A percentile compares a stretch with the other conserved stretches of the same genome.
phyloP scores from a whole-genome alignment of 2,329 filamentous ascomycete species.

The Ophiostoma sp. region DNA sequence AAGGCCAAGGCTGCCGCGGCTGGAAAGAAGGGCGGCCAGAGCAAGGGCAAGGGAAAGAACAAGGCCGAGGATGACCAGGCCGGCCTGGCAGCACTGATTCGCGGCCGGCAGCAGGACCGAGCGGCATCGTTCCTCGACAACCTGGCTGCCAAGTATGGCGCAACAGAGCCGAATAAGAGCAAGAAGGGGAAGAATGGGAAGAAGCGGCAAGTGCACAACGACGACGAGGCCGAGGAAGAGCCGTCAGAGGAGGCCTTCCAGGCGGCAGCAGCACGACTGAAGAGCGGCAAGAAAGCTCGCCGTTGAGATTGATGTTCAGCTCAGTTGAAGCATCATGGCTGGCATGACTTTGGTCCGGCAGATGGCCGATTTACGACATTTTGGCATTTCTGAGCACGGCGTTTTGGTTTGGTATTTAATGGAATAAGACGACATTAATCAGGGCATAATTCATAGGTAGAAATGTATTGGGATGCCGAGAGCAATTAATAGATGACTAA shows the following conservation, averaged over 20 bases:
- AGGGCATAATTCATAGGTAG: background rate
- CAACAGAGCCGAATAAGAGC: constrained; percentile 40
- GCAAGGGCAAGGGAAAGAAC: constrained; percentile 28
- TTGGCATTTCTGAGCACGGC: background rate
- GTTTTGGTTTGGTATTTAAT: constrained; percentile 1
- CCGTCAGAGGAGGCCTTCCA: constrained; percentile 59
- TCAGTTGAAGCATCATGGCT: background rate
- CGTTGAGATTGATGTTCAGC: background rate
- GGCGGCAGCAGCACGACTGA: constrained; percentile 48
- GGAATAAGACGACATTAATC: background rate
- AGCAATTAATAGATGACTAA: too few species aligned
- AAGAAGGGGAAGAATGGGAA: constrained; percentile 49
- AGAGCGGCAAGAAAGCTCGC: constrained; percentile 27
- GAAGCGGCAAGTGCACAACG: constrained; percentile 38
- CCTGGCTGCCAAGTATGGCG: constrained; percentile 70
- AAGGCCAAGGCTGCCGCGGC: background rate
- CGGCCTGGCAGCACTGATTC: constrained; percentile 56
- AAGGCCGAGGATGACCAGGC: constrained; percentile 30
- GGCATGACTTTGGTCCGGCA: background rate
- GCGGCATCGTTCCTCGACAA: constrained; percentile 61
- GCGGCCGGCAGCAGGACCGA: constrained; percentile 61
- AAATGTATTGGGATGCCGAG: background rate
- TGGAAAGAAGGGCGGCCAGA: constrained; percentile 3
- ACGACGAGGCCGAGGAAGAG: constrained; percentile 53
- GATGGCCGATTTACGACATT: too few species aligned